A percentile compares a stretch with the other conserved stretches of the same genome.
Conservation (phyloP, 371 early-diverging fungal genomes). For the Syncephalastrum contaminatum region DNA sequence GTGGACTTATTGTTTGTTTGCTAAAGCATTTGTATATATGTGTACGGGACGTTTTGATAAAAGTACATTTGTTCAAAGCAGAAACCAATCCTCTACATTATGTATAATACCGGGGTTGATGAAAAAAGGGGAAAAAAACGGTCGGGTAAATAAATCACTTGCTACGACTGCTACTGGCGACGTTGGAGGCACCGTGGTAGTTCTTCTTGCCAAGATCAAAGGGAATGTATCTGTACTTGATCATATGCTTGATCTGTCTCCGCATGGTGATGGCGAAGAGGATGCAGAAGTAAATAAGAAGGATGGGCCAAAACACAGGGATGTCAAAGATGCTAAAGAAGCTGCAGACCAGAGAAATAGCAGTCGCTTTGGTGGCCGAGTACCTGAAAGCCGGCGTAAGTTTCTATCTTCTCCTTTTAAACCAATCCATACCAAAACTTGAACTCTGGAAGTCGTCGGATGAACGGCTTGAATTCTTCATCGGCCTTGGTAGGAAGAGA, state of each 20-base stretch:
- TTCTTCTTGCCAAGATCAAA: conserved; percentile 95
- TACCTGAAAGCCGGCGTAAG: conserved; percentile 53
- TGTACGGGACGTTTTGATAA: too few relatives aligned
- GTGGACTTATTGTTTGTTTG: conserved; percentile 62
- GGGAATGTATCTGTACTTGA: conserved; percentile 97
- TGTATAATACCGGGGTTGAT: background rate
- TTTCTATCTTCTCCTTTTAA: background rate
- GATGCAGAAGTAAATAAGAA: conserved; percentile 93
- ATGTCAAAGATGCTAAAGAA: conserved; percentile 91
- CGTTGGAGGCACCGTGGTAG: conserved; percentile 35
- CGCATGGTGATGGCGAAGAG: conserved; percentile 95
- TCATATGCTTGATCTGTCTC: conserved; percentile 97
- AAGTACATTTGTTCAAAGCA: too few relatives aligned
- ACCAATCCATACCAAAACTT: conserved; percentile 88
- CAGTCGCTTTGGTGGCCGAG: conserved; percentile 76
- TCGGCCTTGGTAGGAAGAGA: conserved; percentile 84
- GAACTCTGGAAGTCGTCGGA: conserved; percentile 99
- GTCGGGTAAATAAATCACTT: conserved; percentile 1
- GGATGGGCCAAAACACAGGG: conserved; percentile 96
- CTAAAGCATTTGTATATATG: conserved; percentile 14
- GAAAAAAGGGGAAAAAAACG: background rate
- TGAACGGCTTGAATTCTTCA: conserved; percentile 98
- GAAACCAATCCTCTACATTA: too few relatives aligned
- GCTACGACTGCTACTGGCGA: conserved; percentile 24
- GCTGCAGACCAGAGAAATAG: conserved; percentile 81